A percentile compares a stretch with the other conserved stretches of the same genome.
Evolutionary conservation across 306 rosid species (phyloP).

Genomic region (Bauhinia variegata): DNA sequence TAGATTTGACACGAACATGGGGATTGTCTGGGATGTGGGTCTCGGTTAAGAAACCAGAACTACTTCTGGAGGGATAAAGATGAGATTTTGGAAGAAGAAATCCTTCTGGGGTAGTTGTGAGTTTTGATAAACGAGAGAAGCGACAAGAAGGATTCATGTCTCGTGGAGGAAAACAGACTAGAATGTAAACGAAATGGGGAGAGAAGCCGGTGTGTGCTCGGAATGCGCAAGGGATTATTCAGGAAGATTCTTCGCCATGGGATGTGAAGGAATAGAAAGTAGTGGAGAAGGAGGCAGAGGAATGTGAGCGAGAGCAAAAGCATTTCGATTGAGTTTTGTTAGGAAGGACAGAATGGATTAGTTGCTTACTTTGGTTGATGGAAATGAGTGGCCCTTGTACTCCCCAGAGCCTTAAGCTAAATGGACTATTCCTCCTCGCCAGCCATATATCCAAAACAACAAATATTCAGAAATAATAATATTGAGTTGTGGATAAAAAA

Average conservation of each 20-base stretch:
- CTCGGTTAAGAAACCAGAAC: constrained; percentile 32
- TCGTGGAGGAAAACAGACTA: constrained; percentile 8
- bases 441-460: too few species aligned
- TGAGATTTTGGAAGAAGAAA: constrained; percentile 42
- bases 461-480: not conserved
- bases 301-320: constrained; percentile 34
- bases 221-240: constrained; percentile 52
- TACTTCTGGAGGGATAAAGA: constrained; percentile 28
- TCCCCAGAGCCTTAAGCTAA: too few species aligned
- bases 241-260: constrained; percentile 60
- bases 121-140: constrained; percentile 53
- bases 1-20: constrained; percentile 34
- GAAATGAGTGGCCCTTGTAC: constrained; percentile 51
- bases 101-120: constrained; percentile 29
- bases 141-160: constrained; percentile 67
- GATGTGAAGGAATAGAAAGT: constrained; percentile 35
- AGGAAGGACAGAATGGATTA: constrained; percentile 35
- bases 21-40: constrained; percentile 28
- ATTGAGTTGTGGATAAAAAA: too few species aligned
- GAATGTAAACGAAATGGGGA: not conserved
- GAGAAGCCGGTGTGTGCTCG: not conserved
- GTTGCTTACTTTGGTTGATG: constrained; percentile 30
- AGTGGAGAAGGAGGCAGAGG: not conserved
- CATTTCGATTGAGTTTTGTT: constrained; percentile 25
- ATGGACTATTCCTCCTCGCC: not conserved